phyloP scores from a whole-genome alignment of 495 filamentous ascomycete genomes.

The Penicillium silybi region DNA sequence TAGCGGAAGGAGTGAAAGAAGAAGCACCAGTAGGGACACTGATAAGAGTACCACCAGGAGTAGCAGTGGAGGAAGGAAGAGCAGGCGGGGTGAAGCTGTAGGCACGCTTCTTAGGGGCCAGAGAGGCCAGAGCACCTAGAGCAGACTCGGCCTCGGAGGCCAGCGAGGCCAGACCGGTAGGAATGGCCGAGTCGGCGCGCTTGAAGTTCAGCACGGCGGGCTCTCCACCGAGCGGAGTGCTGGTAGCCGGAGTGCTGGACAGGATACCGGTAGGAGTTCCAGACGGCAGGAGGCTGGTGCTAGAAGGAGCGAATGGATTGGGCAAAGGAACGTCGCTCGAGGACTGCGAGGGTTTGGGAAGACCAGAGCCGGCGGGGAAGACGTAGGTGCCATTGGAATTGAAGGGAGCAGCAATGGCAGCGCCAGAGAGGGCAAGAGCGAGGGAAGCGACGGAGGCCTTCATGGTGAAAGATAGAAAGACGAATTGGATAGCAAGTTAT shows the following conservation, averaged over 20 bases:
- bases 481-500: background rate
- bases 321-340: slow-evolving; percentile 3
- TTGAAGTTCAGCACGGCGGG: background rate
- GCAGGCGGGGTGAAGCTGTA: slow-evolving; percentile 1
- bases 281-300: background rate
- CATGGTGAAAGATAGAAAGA: slow-evolving; percentile 12
- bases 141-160: slow-evolving; percentile 7
- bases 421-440: slow-evolving; percentile 14
- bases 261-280: background rate
- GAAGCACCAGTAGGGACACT: background rate
- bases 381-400: slow-evolving; percentile 7
- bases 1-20: background rate
- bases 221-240: background rate
- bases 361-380: background rate
- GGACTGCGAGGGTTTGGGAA: slow-evolving; percentile 2
- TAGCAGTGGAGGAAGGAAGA: background rate
- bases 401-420: slow-evolving; percentile 16
- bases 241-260: background rate
- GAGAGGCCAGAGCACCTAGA: background rate
- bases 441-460: slow-evolving; percentile 15
- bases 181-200: background rate
- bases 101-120: slow-evolving; percentile 9
- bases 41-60: slow-evolving; percentile 1
- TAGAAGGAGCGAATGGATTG: slow-evolving; percentile 3
- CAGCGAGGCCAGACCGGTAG: slow-evolving; percentile 7